Percentiles rank a stretch among this genome's conserved stretches.
phyloP scores from a whole-genome alignment of 2,329 filamentous ascomycete species.

The Thelonectria discophora region DNA sequence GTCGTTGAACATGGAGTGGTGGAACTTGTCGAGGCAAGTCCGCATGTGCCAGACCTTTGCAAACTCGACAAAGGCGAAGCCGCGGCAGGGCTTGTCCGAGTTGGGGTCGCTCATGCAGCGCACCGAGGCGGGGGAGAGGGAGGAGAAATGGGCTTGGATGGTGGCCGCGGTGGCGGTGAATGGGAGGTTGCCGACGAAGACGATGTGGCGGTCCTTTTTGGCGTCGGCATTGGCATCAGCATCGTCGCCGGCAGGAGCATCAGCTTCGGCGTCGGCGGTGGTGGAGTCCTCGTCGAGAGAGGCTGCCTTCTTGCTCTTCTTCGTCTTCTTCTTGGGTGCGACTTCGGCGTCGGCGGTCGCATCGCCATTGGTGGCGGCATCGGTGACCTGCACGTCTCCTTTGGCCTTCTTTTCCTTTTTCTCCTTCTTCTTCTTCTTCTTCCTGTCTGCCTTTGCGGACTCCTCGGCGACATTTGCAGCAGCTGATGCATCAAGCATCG shows the following conservation, averaged over 20 bases:
- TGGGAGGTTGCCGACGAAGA: constrained; percentile 78
- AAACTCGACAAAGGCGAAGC: constrained; percentile 91
- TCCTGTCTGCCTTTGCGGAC: constrained; percentile 40
- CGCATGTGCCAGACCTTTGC: constrained; percentile 88
- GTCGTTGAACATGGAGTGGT: constrained; percentile 80
- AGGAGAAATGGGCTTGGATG: constrained; percentile 79
- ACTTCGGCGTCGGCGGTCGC: constrained; percentile 24
- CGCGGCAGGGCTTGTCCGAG: constrained; percentile 70
- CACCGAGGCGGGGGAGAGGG: constrained; percentile 60
- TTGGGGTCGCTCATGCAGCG: constrained; percentile 77
- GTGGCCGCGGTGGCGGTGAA: constrained; percentile 78
- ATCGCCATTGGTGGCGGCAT: constrained; percentile 15
- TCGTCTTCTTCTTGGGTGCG: constrained; percentile 28
- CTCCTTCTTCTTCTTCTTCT: constrained; percentile 46
- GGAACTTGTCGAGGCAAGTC: constrained; percentile 88
- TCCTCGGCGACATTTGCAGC: constrained; percentile 35
- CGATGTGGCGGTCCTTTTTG: constrained; percentile 46
- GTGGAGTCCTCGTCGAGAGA: constrained; percentile 40
- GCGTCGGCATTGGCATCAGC: background rate
- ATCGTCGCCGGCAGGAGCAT: constrained; percentile 17
- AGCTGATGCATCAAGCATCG: constrained; percentile 39
- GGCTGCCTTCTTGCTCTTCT: constrained; percentile 43
- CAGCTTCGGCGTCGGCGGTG: constrained; percentile 21
- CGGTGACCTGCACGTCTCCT: constrained; percentile 26
- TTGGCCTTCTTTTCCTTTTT: constrained; percentile 42